A percentile compares a stretch with the other conserved stretches of the same genome.
Evolutionary conservation across 352 stramenopile genomes (phyloP).

Genomic region (Globisporangium takayamanum): DNA sequence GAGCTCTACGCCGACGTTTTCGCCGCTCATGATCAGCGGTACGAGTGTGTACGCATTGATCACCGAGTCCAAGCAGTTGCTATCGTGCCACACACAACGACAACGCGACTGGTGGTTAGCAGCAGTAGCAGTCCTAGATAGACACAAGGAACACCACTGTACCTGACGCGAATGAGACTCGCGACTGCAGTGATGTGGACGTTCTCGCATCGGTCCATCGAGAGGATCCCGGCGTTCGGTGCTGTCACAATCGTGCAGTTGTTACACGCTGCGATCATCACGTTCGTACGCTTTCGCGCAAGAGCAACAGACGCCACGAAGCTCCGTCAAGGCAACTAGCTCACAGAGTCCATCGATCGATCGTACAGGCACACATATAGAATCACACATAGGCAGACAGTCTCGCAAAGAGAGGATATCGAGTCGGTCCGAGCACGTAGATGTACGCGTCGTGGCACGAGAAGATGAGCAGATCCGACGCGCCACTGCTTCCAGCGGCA

Average conservation of each 20-base stretch:
- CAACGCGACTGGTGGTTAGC: neutral
- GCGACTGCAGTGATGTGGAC: conserved; percentile 85
- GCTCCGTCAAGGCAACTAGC: conserved; percentile 40
- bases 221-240: conserved; percentile 89
- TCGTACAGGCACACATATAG: neutral
- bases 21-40: conserved; percentile 90
- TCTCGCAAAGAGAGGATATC: conserved; percentile 58
- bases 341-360: conserved; percentile 1
- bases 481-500: conserved; percentile 20
- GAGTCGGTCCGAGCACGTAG: conserved; percentile 92
- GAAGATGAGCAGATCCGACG: conserved; percentile 78
- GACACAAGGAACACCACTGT: conserved; percentile 1
- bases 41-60: conserved; percentile 90
- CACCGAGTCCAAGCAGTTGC: conserved; percentile 91
- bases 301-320: conserved; percentile 9
- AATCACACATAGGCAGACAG: conserved; percentile 1
- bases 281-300: conserved; percentile 52
- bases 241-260: conserved; percentile 95
- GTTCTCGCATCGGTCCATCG: conserved; percentile 93
- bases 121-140: neutral
- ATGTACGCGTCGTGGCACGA: conserved; percentile 93
- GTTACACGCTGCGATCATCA: conserved; percentile 90
- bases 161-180: conserved; percentile 85
- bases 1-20: conserved; percentile 93
- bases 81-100: conserved; percentile 16